These are phyloP conservation scores for Colletotrichum horii DNA, from an alignment of 2,329 filamentous ascomycete genomes.

Conservation along the genomic window DNA sequence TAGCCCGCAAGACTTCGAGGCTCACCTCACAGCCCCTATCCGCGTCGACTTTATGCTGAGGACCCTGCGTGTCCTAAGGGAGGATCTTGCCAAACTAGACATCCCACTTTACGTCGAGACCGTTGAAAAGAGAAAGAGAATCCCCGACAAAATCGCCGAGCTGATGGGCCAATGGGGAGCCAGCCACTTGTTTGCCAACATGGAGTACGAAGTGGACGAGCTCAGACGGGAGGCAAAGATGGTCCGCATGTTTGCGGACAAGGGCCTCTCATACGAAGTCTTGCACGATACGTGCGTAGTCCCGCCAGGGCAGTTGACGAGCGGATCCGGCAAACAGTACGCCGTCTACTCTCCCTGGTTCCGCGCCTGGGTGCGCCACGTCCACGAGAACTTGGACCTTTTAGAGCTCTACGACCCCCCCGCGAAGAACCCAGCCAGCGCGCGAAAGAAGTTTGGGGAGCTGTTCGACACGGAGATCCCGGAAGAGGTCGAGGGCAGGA, in stretches of 20 bases:
- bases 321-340: conserved; percentile 77
- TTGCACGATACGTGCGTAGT: conserved; percentile 86
- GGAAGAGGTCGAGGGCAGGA: conserved; percentile 66
- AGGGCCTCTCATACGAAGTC: conserved; percentile 71
- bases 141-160: conserved; percentile 67
- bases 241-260: conserved; percentile 63
- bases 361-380: conserved; percentile 73
- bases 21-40: conserved; percentile 75
- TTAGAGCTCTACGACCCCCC: conserved; percentile 64
- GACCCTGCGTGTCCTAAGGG: conserved; percentile 67
- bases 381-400: conserved; percentile 73
- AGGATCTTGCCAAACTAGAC: conserved; percentile 71
- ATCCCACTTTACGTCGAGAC: conserved; percentile 82
- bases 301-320: conserved; percentile 70
- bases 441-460: conserved; percentile 49
- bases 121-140: conserved; percentile 66
- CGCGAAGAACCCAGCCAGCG: conserved; percentile 33
- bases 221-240: conserved; percentile 76
- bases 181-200: conserved; percentile 79
- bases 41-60: conserved; percentile 84
- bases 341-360: conserved; percentile 88
- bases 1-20: conserved; percentile 84
- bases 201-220: conserved; percentile 93
- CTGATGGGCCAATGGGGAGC: conserved; percentile 75
- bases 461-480: conserved; percentile 70